These are phyloP conservation scores for Malus sylvestris DNA, from an alignment of 306 rosid genomes.

Conservation along the genomic window DNA sequence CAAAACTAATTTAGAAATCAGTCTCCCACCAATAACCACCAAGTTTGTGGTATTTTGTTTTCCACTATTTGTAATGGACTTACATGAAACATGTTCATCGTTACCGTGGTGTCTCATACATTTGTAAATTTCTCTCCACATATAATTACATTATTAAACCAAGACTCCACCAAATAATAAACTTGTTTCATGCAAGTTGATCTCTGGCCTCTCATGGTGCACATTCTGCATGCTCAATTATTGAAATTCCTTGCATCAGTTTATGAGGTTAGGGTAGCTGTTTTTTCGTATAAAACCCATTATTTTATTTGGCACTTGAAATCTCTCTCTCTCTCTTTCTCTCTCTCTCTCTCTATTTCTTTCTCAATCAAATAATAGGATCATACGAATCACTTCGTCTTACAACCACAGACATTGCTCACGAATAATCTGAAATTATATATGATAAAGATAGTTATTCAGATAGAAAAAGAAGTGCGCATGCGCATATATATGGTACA, in stretches of 20 bases:
- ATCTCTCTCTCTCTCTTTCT: not conserved
- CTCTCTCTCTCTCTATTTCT: not conserved
- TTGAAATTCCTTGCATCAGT: not conserved
- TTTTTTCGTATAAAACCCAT: not conserved
- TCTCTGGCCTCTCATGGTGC: not conserved
- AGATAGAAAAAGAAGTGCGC: no score
- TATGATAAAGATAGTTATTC: no score
- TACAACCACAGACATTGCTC: not conserved
- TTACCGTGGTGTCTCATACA: no score
- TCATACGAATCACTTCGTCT: not conserved
- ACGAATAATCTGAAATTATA: no score
- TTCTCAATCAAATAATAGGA: not conserved
- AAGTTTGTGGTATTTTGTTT: not conserved
- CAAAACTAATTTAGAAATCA: not conserved
- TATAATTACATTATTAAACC: no score
- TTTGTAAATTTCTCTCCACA: no score
- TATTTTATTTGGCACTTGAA: no score
- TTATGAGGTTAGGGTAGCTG: not conserved
- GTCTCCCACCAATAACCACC: not conserved
- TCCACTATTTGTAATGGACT: not conserved
- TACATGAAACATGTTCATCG: no score
- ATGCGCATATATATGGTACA: no score
- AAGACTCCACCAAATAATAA: no score
- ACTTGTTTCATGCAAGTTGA: no score
- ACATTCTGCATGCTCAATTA: not conserved